phyloP scores from a whole-genome alignment of 2,329 filamentous ascomycete genomes.

The Cercospora berteroae region DNA sequence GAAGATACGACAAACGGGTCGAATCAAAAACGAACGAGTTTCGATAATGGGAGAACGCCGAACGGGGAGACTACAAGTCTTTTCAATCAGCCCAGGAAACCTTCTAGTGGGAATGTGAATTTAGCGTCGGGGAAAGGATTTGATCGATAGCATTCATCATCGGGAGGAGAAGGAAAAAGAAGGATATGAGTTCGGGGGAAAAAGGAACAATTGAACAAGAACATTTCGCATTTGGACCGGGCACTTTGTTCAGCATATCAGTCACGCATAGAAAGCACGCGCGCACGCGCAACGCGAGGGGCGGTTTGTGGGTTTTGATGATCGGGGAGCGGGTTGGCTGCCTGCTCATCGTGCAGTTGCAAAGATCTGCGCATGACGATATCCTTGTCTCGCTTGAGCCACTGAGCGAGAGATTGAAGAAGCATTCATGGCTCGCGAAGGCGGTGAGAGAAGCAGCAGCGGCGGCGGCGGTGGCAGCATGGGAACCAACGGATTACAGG shows the following conservation, averaged over 20 bases:
- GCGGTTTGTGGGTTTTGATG: neutral
- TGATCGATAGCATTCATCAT: no score
- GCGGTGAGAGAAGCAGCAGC: neutral
- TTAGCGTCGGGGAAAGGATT: slow-evolving; percentile 26
- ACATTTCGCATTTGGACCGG: neutral
- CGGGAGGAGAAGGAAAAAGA: no score
- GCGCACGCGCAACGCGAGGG: neutral
- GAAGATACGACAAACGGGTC: slow-evolving; percentile 49
- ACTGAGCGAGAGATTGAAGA: neutral
- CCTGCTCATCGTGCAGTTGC: neutral
- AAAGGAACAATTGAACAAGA: neutral
- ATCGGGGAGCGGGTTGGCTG: neutral
- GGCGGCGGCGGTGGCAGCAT: neutral
- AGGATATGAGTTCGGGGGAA: neutral
- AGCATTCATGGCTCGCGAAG: neutral
- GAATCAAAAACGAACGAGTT: slow-evolving; percentile 36
- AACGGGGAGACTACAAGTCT: slow-evolving; percentile 19
- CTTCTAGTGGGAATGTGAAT: slow-evolving; percentile 19
- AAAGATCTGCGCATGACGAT: neutral
- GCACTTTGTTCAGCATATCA: neutral
- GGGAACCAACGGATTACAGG: neutral
- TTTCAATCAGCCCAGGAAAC: slow-evolving; percentile 16
- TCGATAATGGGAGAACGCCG: slow-evolving; percentile 29
- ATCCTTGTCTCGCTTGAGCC: neutral
- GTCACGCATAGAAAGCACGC: neutral